Evolutionary conservation across 2,329 filamentous ascomycete species (phyloP).

Genomic region (Pestalotiopsis sp.): DNA sequence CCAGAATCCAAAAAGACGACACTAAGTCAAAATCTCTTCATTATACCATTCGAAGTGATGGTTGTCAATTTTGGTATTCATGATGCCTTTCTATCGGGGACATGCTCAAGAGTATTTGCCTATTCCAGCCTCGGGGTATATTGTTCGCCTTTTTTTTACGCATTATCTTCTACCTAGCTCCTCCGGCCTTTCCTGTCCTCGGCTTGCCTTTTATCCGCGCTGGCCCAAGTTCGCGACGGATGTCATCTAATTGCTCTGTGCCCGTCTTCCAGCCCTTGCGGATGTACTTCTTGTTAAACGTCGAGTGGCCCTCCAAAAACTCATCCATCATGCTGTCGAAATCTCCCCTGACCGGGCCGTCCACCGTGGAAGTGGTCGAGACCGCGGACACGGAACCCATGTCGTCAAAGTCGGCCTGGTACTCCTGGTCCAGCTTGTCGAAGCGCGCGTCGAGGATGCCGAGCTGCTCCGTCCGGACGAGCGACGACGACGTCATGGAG

Average conservation of each 20-base stretch:
- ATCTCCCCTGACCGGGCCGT: slow-evolving; percentile 70
- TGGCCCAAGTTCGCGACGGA: slow-evolving; percentile 78
- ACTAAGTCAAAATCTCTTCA: not conserved
- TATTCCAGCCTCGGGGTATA: slow-evolving; percentile 1
- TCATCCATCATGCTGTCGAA: slow-evolving; percentile 93
- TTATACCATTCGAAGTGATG: not conserved
- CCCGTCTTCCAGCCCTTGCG: slow-evolving; percentile 84
- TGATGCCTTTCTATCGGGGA: not conserved
- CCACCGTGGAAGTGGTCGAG: slow-evolving; percentile 67
- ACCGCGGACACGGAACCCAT: slow-evolving; percentile 61
- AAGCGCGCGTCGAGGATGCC: slow-evolving; percentile 87
- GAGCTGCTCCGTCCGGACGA: slow-evolving; percentile 86
- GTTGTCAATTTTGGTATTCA: not conserved
- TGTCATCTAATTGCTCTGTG: slow-evolving; percentile 87
- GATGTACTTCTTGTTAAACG: slow-evolving; percentile 71
- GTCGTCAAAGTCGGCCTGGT: slow-evolving; percentile 43
- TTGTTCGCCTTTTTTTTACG: not conserved
- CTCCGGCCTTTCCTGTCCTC: slow-evolving; percentile 18
- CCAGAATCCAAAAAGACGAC: not conserved
- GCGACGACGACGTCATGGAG: slow-evolving; percentile 88
- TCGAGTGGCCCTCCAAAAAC: slow-evolving; percentile 77
- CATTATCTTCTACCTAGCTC: slow-evolving; percentile 13
- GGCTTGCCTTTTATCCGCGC: slow-evolving; percentile 56
- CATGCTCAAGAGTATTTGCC: not conserved
- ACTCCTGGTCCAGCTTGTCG: slow-evolving; percentile 82